Conservation (phyloP, 139 green algal genomes). For the Chlorella sorokiniana region DNA sequence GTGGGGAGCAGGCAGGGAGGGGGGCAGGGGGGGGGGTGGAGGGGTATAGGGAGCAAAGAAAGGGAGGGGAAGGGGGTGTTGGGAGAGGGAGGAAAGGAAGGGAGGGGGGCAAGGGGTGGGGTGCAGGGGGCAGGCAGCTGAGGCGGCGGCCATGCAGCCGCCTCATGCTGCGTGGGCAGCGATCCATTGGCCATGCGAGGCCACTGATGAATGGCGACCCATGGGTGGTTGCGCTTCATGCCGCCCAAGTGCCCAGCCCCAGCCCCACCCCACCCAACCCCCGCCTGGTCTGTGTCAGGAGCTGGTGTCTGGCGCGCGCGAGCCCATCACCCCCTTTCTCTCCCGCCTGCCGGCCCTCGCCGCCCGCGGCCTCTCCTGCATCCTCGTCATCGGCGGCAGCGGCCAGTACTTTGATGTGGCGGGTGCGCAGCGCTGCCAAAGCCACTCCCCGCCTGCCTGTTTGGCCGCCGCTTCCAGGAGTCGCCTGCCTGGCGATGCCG, state of each 20-base stretch:
- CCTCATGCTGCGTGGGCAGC: neutral
- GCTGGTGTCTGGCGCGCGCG: neutral
- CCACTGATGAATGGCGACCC: too few relatives aligned
- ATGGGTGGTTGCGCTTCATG: too few relatives aligned
- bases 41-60: neutral
- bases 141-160: too few relatives aligned
- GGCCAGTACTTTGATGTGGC: slow-evolving; percentile 72
- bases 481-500: too few relatives aligned
- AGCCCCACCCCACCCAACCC: too few relatives aligned
- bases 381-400: slow-evolving; percentile 69
- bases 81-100: too few relatives aligned
- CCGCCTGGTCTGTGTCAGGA: too few relatives aligned
- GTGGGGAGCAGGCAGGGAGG: neutral
- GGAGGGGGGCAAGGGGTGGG: too few relatives aligned
- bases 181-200: neutral
- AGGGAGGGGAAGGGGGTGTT: neutral
- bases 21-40: neutral
- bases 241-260: too few relatives aligned
- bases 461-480: too few relatives aligned
- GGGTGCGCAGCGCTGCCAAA: slow-evolving; percentile 6
- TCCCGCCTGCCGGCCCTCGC: slow-evolving; percentile 42
- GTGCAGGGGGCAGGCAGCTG: too few relatives aligned
- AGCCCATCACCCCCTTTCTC: slow-evolving; percentile 80
- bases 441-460: too few relatives aligned
- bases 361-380: slow-evolving; percentile 40